Evolutionary conservation across 345 rosid species (phyloP).

Genomic region (Viola odorata): DNA sequence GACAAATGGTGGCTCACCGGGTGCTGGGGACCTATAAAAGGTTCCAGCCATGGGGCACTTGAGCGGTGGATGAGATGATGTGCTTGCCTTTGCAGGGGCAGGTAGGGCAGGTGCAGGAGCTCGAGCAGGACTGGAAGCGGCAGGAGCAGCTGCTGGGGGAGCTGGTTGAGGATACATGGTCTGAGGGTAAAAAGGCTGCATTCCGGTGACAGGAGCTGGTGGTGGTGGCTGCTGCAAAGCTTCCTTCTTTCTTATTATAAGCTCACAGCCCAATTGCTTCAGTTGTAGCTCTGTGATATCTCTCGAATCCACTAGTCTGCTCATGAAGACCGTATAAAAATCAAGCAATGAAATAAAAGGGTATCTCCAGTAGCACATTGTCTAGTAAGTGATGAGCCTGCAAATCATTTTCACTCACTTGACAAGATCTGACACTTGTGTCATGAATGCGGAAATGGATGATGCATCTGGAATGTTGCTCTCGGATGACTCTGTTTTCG

Average conservation of each 20-base stretch:
- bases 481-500: constrained; percentile 30
- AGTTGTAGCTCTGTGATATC: constrained; percentile 80
- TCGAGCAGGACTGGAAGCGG: constrained; percentile 32
- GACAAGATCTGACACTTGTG: constrained; percentile 76
- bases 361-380: no score
- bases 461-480: constrained; percentile 45
- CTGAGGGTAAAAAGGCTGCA: constrained; percentile 47
- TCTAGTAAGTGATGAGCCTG: no score
- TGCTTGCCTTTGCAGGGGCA: constrained; percentile 36
- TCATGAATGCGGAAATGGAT: constrained; percentile 65
- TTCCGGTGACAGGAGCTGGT: constrained; percentile 29
- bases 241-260: constrained; percentile 76
- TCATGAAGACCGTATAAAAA: constrained; percentile 10
- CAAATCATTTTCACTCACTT: constrained; percentile 45
- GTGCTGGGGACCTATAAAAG: constrained; percentile 74
- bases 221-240: constrained; percentile 56
- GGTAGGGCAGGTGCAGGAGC: constrained; percentile 34
- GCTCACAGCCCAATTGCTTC: constrained; percentile 79
- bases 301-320: constrained; percentile 91
- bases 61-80: constrained; percentile 55
- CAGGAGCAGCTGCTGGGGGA: constrained; percentile 29
- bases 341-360: background rate
- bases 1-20: constrained; percentile 89
- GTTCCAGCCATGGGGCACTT: constrained; percentile 98
- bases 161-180: constrained; percentile 38